A percentile compares a stretch with the other conserved stretches of the same genome.
These are phyloP conservation scores for Salix viminalis DNA, from an alignment of 345 rosid genomes.

Conservation along the genomic window DNA sequence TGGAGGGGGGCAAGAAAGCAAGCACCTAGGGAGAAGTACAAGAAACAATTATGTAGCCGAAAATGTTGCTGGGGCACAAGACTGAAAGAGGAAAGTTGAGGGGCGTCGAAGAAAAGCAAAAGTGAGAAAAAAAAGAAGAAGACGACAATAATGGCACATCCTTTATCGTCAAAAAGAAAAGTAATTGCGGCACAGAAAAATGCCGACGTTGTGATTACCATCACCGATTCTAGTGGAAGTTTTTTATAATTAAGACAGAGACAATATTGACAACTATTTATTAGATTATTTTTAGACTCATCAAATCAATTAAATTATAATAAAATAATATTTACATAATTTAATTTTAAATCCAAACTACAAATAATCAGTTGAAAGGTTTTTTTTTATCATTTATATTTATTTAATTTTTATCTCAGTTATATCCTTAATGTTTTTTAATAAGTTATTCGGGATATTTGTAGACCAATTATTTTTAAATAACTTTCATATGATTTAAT, in stretches of 20 bases:
- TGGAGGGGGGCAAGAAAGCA: background rate
- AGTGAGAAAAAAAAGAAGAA: background rate
- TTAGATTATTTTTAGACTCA: accelerated
- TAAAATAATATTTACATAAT: accelerated
- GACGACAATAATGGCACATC: slow-evolving; percentile 18
- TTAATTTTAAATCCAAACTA: accelerated
- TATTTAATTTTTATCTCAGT: too few species aligned
- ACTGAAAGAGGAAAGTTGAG: background rate
- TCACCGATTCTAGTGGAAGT: slow-evolving; percentile 17
- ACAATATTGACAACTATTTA: too few species aligned
- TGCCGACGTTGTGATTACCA: slow-evolving; percentile 31
- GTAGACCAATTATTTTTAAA: too few species aligned
- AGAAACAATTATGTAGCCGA: background rate
- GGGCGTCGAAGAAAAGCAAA: slow-evolving; percentile 2
- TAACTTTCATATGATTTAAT: too few species aligned
- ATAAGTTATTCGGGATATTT: too few species aligned
- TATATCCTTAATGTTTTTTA: too few species aligned
- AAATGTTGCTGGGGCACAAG: slow-evolving; percentile 13
- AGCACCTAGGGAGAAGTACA: background rate
- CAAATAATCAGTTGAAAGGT: accelerated
- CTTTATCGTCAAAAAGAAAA: slow-evolving; percentile 4
- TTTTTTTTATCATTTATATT: too few species aligned
- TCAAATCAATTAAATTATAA: too few species aligned
- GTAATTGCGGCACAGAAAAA: slow-evolving; percentile 10
- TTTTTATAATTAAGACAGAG: background rate